phyloP scores from a whole-genome alignment of 306 rosid species.

The Cicer cuneatum region DNA sequence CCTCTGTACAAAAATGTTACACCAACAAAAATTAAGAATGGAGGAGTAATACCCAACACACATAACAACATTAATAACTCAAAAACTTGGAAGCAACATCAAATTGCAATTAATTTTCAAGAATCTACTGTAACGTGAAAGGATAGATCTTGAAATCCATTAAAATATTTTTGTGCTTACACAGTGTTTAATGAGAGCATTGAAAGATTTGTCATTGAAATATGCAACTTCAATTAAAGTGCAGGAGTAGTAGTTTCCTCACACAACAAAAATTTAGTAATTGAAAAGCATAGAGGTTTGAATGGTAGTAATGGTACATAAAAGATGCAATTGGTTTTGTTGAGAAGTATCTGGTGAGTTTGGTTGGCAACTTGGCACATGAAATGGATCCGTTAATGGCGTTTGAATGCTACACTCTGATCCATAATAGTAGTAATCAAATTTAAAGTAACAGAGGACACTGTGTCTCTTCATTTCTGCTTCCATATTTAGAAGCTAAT shows the following conservation, averaged over 20 bases:
- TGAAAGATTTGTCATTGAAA: slow-evolving; percentile 45
- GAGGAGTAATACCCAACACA: background rate
- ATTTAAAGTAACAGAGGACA: slow-evolving; percentile 35
- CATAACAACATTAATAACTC: slow-evolving; percentile 10
- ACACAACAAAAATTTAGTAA: background rate
- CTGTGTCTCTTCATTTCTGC: slow-evolving; percentile 39
- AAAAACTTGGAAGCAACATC: slow-evolving; percentile 29
- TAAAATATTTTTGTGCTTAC: slow-evolving; percentile 19
- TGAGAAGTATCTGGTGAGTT: slow-evolving; percentile 55
- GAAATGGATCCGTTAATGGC: slow-evolving; percentile 65
- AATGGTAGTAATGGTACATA: slow-evolving; percentile 42
- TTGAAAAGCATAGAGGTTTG: slow-evolving; percentile 33
- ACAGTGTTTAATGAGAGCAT: slow-evolving; percentile 49
- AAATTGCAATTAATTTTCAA: slow-evolving; percentile 40
- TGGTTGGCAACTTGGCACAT: slow-evolving; percentile 75
- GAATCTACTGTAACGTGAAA: slow-evolving; percentile 50
- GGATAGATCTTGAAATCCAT: slow-evolving; percentile 40
- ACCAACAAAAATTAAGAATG: background rate
- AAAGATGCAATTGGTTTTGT: slow-evolving; percentile 56
- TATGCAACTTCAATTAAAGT: slow-evolving; percentile 48
- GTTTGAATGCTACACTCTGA: slow-evolving; percentile 57
- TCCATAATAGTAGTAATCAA: slow-evolving; percentile 55
- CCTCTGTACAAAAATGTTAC: too few species aligned
- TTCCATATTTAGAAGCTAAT: slow-evolving; percentile 62
- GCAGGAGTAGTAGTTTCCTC: slow-evolving; percentile 1